Evolutionary conservation across 2,329 filamentous ascomycete genomes (phyloP).

Genomic region (Colletotrichum endophyticum): DNA sequence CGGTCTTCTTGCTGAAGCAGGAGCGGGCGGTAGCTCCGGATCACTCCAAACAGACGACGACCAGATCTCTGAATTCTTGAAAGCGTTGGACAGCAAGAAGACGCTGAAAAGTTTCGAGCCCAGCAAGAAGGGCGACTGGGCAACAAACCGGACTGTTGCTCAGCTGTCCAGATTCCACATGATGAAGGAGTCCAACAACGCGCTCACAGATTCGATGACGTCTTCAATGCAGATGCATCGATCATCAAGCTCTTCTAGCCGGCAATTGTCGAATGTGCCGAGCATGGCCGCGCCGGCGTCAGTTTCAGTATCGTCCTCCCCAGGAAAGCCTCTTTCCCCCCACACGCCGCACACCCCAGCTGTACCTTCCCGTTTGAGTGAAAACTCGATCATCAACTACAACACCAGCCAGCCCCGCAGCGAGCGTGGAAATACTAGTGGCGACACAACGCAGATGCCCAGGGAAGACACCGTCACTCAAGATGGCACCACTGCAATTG

Average conservation of each 20-base stretch:
- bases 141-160: slow-evolving; percentile 76
- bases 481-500: slow-evolving; percentile 69
- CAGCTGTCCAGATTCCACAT: slow-evolving; percentile 85
- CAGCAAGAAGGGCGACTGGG: slow-evolving; percentile 69
- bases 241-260: slow-evolving; percentile 76
- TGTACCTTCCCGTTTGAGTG: slow-evolving; percentile 90
- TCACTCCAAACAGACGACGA: slow-evolving; percentile 81
- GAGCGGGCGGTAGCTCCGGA: slow-evolving; percentile 69
- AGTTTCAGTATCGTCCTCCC: slow-evolving; percentile 85
- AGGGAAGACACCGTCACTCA: slow-evolving; percentile 46
- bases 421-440: slow-evolving; percentile 27
- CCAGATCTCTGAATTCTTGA: slow-evolving; percentile 92
- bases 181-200: slow-evolving; percentile 89
- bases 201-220: slow-evolving; percentile 90
- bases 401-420: slow-evolving; percentile 31
- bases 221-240: slow-evolving; percentile 86
- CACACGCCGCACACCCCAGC: slow-evolving; percentile 93
- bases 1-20: slow-evolving; percentile 75
- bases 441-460: slow-evolving; percentile 30
- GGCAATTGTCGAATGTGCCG: slow-evolving; percentile 63
- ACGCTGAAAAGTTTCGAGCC: slow-evolving; percentile 81
- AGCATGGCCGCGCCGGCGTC: slow-evolving; percentile 76
- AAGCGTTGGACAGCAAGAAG: slow-evolving; percentile 85
- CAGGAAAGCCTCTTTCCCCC: slow-evolving; percentile 86
- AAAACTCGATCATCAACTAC: slow-evolving; percentile 84